phyloP scores from a whole-genome alignment of 441 rosid genomes.

The Raphanus hybrid region DNA sequence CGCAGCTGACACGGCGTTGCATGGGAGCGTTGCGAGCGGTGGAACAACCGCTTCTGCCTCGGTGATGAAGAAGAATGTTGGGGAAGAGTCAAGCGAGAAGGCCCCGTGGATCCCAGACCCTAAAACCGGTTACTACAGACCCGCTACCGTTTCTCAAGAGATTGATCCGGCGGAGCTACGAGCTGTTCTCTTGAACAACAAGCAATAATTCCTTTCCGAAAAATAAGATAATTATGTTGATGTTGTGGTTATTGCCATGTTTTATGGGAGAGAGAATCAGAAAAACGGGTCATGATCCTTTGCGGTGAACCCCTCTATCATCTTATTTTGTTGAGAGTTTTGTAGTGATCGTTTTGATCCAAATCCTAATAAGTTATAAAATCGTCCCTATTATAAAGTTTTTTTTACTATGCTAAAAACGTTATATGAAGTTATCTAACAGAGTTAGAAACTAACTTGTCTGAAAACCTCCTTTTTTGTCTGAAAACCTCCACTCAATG shows the following conservation, averaged over 20 bases:
- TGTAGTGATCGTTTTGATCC: constrained; percentile 21
- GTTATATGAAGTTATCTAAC: neutral
- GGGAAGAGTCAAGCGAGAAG: constrained; percentile 57
- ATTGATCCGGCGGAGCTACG: constrained; percentile 77
- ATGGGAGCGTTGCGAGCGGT: constrained; percentile 37
- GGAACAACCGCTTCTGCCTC: constrained; percentile 41
- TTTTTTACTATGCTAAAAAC: neutral
- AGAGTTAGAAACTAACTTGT: neutral
- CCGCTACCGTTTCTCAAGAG: constrained; percentile 68
- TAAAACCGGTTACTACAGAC: constrained; percentile 84
- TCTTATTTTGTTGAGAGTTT: constrained; percentile 11
- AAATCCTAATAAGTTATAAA: neutral
- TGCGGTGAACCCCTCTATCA: neutral
- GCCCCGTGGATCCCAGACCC: constrained; percentile 90
- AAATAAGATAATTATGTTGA: neutral
- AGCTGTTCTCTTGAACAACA: constrained; percentile 69
- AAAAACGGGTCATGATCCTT: constrained; percentile 20
- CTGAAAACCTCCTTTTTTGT: neutral
- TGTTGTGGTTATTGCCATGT: neutral
- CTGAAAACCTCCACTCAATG: neutral
- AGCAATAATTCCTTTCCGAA: constrained; percentile 27
- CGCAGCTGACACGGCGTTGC: constrained; percentile 47
- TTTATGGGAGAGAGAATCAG: neutral
- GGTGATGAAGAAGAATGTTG: constrained; percentile 54
- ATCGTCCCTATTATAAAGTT: neutral